Evolutionary conservation across 2,329 filamentous ascomycete species (phyloP), one percentile per base, ranked within the genome.

Genomic region (Nothopassalora personata): DNA sequence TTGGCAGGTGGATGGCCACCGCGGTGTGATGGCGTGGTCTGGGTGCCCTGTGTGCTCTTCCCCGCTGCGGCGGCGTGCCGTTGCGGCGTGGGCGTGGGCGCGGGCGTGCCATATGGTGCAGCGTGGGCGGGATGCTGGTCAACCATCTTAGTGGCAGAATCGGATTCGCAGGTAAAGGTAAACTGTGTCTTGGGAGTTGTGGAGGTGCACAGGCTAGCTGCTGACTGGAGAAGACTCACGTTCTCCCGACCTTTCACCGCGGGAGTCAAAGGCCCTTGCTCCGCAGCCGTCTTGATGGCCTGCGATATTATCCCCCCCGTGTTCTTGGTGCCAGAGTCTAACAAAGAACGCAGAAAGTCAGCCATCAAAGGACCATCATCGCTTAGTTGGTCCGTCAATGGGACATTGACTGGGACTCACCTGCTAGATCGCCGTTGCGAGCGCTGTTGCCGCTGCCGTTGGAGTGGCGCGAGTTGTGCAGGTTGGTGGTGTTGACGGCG

Each of bases 151-250:
- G 88, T 90, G 0, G 90, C 87, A 39, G 91, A 90, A 71, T 94
- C 91, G 1, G 92, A 93, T 69, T 95, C 90, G 74, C 91, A 97
- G 11, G 91, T 96, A 71, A 99, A 99, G 9, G 94, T 99, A 73
- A 99, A 99, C 68, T 97, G 91, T 0, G 89, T 88, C 58, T 91
- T 90, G 5, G 87, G 84, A 36, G 82, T 85, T 4, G 83, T 72
- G 68, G 84, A 87, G 59, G 64, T 67, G 23, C 80, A 79, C 5
- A 80, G 75, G 53, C 56, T 62, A 55, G 58, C 57, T 18, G 82
- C 77, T 72, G 88, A 85, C 71, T 90, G 88, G 58, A 90, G 86
- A 52, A 95, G 76, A 60, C 92, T 80, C 73, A 88, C 93, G 63
- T 87, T 80, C 74, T 91, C 63, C 58, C 61, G 94, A 70, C 93